Conservation (phyloP, 495 filamentous ascomycete species). For the Aspergillus biplanus region DNA sequence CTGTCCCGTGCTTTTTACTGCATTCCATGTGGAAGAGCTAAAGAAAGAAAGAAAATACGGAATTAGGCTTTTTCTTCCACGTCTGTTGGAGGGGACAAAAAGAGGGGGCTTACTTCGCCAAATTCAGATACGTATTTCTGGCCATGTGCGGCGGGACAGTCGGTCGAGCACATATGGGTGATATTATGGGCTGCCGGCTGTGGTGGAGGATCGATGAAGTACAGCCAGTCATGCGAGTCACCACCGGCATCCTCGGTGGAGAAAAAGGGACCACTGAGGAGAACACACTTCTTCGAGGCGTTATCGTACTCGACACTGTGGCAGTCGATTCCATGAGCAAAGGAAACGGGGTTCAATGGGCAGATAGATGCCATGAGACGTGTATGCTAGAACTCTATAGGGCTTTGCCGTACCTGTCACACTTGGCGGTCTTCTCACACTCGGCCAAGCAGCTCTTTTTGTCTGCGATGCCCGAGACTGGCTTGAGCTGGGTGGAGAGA, state of each 20-base stretch:
- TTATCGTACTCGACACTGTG: not conserved
- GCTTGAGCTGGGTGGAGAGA: not conserved
- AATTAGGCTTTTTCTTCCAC: not conserved
- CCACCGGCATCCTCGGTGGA: not conserved
- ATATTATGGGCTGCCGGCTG: not conserved
- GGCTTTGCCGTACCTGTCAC: not conserved
- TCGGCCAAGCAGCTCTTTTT: not conserved
- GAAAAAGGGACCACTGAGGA: not conserved
- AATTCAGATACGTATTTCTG: constrained; percentile 2
- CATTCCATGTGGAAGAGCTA: constrained; percentile 4
- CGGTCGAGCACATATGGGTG: not conserved
- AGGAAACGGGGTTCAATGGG: not conserved
- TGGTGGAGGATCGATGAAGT: not conserved
- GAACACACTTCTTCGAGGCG: not conserved
- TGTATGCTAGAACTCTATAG: not conserved
- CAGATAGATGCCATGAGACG: too few species aligned
- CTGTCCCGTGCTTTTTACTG: not conserved
- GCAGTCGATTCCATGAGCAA: not conserved
- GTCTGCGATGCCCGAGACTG: not conserved
- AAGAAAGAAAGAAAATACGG: not conserved
- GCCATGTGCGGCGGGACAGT: not conserved
- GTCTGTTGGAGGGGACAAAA: not conserved
- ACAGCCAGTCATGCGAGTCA: not conserved
- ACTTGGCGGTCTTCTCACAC: not conserved
- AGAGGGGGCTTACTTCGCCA: not conserved